Evolutionary conservation across 192 early-diverging fungal genomes (phyloP), one percentile per base, ranked within the genome.

Genomic region (Allomyces macrogynus): DNA sequence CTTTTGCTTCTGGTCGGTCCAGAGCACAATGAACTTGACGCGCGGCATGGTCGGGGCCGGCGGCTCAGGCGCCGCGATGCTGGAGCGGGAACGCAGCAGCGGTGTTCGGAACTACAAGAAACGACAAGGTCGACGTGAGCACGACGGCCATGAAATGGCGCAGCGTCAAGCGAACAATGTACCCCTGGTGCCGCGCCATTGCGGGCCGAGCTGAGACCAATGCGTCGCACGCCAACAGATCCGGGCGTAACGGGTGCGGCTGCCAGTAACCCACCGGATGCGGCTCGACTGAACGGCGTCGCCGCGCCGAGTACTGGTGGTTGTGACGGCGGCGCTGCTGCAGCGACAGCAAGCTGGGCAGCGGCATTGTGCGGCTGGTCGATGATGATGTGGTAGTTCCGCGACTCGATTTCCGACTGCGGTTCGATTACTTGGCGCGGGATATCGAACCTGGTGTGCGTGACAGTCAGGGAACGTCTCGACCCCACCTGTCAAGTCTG

Each of bases 1-100:
- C 27, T 64, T 27, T 20, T 40, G 64, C 64, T 42, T 32, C 14
- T 64, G 64, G 43, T 44, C 23, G 40, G 64, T 64, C 64, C 64
- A 64, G 2, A 42, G 64, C 24, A 64, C 64, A n/a, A 57, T 57
- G 16, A 57, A n/a, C 49, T 14, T n/a, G 20, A n/a, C 49, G 12
- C 16, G 16, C 5, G 49, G 49, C 20, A 10, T 57, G 49, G 49
- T 20, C 20, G 49, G 49, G 49, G 16, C 20, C 5, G 49, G 32
- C 32, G 32, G 32, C 49, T 14, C 49, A 2, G 49, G 20, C 12
- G 49, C 49, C 3, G 49, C 16, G 8, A 57, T n/a, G 49, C 49
- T 57, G 12, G 49, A 14, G 49, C 1, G 49, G 16, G 49, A n/a
- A 1, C 20, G 49, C 16, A 57, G 5, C 16, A 57, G 20, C 49